Base-by-base conservation (phyloP, 108 stramenopile genomes). In the Seminavis robusta region DNA sequence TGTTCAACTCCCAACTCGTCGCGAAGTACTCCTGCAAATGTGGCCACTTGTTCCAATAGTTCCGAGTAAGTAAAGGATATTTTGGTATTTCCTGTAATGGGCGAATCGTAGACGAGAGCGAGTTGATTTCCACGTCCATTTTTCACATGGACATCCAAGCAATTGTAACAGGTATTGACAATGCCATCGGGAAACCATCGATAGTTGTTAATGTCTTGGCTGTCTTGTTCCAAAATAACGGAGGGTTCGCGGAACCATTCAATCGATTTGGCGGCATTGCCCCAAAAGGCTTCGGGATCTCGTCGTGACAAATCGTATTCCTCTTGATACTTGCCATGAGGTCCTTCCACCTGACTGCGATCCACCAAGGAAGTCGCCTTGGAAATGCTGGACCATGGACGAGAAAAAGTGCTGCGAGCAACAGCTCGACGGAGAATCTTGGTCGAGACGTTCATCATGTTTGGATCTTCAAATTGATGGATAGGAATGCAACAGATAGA, bases 151-250 rank as follows among this genome's bases (percentile, higher is more conserved):
- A 80, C 65, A 50, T 90, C 89, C 11, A 86, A 51, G 42, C 78
- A 78, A 47, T 84, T 90, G 76, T 84, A 81, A 59, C 74, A 65
- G 2, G 74, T 78, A 54, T 91, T 86, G 43, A 80, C 47, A 4
- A 57, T 55, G 3, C 85, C 89, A 42, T 73, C 74, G 13, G 61
- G 24, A 33, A 83, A 83, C 81, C 81, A 79, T 33, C 46, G 33
- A 33, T 58, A 56, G 4, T 56, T 47, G 10, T 54, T 10, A 4
- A 54, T 49, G 4, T 67, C 56, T 54, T 39, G 17, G 13, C 47
- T 28, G 19, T 63, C 32, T 34, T 56, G 36, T 11, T 33, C 8
- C 44, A 74, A 1, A 26, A 68, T 47, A 1, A 36, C 64, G 48
- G 47, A 11, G 11, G 73, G 73, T 53, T 48, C 38, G 17, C 39